Base-by-base conservation (phyloP, 2,329 filamentous ascomycete genomes). In the Trichothecium sympodiale region DNA sequence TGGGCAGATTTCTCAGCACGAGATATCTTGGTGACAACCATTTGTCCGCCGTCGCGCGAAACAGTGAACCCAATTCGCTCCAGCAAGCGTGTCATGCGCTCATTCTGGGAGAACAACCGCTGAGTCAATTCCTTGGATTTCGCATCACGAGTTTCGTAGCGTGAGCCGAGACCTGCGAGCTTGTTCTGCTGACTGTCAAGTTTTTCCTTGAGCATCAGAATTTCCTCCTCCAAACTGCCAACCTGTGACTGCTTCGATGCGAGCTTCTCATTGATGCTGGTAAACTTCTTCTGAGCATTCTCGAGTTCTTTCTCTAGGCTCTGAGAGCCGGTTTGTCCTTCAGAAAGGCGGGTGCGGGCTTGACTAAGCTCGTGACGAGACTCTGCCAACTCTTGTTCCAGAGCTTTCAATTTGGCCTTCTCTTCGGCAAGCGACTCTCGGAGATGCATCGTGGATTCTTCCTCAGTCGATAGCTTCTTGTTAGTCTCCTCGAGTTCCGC, bases 61-160 rank as follows among this genome's bases (percentile, higher is more conserved):
- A 96, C 72, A 1, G 81, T 77, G 52, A 91, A 94, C 10, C 89
- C 89, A 4, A 96, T 69, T 20, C 86, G 76, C 52, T 96, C 88
- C 1, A 98, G 67, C 33, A 98, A 74, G 35, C 81, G 77, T 40
- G 75, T 74, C n/a, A 95, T 67, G 17, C 85, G 80, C 46, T 93
- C 83, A 42, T 91, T 88, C 42, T 94, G 84, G 2, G 77, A 71
- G 53, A 85, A 93, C 4, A 95, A 67, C 38, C 80, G 77, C 49
- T 87, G 82, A 2, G 87, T 93, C 10, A 96, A 65, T 43, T 95
- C 85, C 53, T 84, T 86, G 5, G 85, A 80, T 42, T 79, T 80
- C 35, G 69, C 65, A 29, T 81, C 80, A 31, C 86, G 82, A 31
- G 74, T 69, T 30, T 86, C 77, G 32, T 85, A 74, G 34, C 78